phyloP scores from a whole-genome alignment of 345 rosid genomes.

The Melastoma malabathricum region DNA sequence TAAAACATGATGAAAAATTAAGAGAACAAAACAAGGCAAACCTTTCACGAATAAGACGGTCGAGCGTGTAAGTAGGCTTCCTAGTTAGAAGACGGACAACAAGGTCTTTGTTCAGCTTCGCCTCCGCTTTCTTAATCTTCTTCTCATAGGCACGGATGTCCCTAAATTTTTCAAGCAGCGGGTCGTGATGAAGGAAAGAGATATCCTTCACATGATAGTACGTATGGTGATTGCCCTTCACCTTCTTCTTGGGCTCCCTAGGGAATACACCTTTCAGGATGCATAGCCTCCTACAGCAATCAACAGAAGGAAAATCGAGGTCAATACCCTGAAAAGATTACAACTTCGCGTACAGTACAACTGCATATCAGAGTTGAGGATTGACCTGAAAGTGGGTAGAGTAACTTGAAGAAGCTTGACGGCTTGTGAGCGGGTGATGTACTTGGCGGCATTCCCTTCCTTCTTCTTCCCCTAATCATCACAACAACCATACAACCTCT shows the following conservation, averaged over 20 bases:
- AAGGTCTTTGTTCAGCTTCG: constrained; percentile 65
- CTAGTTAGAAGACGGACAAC: constrained; percentile 50
- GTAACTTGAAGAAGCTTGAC: constrained; percentile 68
- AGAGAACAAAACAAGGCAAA: constrained; percentile 11
- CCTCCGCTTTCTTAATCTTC: constrained; percentile 74
- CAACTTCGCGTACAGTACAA: neutral
- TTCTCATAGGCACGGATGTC: constrained; percentile 54
- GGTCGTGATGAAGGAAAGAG: constrained; percentile 70
- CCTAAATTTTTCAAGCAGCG: constrained; percentile 75
- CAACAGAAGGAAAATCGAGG: neutral
- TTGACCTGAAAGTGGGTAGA: constrained; percentile 57
- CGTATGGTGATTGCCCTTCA: constrained; percentile 86
- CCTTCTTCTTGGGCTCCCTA: constrained; percentile 87
- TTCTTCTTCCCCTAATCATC: constrained; percentile 76
- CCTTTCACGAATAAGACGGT: constrained; percentile 74
- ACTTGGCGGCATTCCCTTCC: constrained; percentile 89
- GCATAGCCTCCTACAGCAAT: constrained; percentile 50
- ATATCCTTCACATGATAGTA: constrained; percentile 91
- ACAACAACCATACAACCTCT: neutral
- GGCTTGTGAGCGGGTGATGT: constrained; percentile 80
- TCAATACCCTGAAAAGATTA: neutral
- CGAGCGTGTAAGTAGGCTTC: constrained; percentile 56
- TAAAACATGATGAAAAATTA: neutral
- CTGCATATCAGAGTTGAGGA: neutral
- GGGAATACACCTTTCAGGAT: constrained; percentile 83